Percentiles rank a stretch among this genome's conserved stretches.
These are phyloP conservation scores for Micromonas commoda DNA, from an alignment of 139 green algal species.

Conservation along the genomic window DNA sequence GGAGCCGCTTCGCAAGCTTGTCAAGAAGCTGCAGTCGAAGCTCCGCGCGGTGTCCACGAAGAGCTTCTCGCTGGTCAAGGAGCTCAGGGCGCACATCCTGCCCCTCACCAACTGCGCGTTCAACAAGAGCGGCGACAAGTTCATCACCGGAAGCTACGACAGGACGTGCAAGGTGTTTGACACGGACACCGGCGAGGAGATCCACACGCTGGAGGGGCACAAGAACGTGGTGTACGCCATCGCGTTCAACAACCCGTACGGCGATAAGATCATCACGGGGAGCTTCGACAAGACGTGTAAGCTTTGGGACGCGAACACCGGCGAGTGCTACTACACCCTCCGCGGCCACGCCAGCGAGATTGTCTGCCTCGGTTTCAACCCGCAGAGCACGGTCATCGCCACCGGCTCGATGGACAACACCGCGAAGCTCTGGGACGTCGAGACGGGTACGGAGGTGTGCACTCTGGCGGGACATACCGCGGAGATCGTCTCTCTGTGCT, in stretches of 20 bases:
- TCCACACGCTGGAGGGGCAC: conserved; percentile 67
- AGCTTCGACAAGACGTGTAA: conserved; percentile 64
- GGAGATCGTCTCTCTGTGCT: conserved; percentile 64
- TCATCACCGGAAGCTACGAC: conserved; percentile 72
- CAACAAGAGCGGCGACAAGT: conserved; percentile 67
- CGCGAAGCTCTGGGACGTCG: conserved; percentile 69
- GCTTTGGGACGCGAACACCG: conserved; percentile 59
- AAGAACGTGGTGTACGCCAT: conserved; percentile 76
- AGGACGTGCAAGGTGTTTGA: conserved; percentile 71
- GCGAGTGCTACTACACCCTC: conserved; percentile 56
- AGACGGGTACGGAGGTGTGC: conserved; percentile 51
- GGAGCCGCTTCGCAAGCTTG: background rate
- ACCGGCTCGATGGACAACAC: conserved; percentile 73
- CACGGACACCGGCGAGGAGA: conserved; percentile 61
- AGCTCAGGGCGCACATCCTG: conserved; percentile 62
- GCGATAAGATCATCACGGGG: conserved; percentile 64
- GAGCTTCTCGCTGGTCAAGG: conserved; percentile 60
- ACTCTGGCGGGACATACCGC: conserved; percentile 53
- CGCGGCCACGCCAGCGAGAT: conserved; percentile 65
- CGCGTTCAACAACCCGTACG: conserved; percentile 73
- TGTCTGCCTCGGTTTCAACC: conserved; percentile 67
- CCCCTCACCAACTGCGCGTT: conserved; percentile 74
- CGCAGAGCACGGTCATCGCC: conserved; percentile 56
- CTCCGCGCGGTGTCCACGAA: conserved; percentile 37
- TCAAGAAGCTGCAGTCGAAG: background rate